Conservation (phyloP, 768 basidiomycete species). For the Cantharellus cinnabarinus region DNA sequence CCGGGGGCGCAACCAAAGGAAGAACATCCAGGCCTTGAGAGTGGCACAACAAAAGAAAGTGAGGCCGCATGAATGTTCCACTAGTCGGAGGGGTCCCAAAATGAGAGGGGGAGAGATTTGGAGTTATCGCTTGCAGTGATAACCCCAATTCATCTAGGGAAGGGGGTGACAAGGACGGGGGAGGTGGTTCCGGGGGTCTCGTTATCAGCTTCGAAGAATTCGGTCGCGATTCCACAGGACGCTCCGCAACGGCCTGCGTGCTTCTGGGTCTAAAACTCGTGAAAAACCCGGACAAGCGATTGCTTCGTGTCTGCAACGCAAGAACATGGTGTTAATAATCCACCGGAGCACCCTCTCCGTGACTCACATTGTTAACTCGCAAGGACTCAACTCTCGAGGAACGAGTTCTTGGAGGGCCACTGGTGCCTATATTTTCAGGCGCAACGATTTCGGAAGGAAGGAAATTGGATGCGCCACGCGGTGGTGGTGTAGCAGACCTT, state of each 20-base stretch:
- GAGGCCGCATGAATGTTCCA: slow-evolving; percentile 62
- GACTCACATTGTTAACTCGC: background rate
- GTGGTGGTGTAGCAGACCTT: background rate
- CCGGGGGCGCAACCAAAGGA: slow-evolving; percentile 55
- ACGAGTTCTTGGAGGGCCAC: too few relatives aligned
- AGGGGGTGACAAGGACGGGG: slow-evolving; percentile 51
- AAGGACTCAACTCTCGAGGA: too few relatives aligned
- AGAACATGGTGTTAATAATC: background rate
- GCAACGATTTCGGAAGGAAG: background rate
- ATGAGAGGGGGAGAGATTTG: slow-evolving; percentile 49
- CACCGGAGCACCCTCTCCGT: background rate
- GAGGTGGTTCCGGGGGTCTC: slow-evolving; percentile 28
- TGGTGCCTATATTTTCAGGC: too few relatives aligned
- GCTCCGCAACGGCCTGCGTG: background rate
- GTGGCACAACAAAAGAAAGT: slow-evolving; percentile 69
- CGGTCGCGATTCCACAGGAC: background rate
- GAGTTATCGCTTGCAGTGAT: slow-evolving; percentile 44
- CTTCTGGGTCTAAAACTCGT: background rate
- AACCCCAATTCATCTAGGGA: slow-evolving; percentile 58
- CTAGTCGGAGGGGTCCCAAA: slow-evolving; percentile 56
- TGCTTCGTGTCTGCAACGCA: background rate
- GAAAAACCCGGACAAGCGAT: background rate
- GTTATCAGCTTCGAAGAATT: background rate
- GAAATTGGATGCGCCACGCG: background rate
- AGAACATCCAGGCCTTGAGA: slow-evolving; percentile 71